These are phyloP conservation scores for Pyrus pyrifolia DNA, from an alignment of 306 rosid genomes.

Conservation along the genomic window DNA sequence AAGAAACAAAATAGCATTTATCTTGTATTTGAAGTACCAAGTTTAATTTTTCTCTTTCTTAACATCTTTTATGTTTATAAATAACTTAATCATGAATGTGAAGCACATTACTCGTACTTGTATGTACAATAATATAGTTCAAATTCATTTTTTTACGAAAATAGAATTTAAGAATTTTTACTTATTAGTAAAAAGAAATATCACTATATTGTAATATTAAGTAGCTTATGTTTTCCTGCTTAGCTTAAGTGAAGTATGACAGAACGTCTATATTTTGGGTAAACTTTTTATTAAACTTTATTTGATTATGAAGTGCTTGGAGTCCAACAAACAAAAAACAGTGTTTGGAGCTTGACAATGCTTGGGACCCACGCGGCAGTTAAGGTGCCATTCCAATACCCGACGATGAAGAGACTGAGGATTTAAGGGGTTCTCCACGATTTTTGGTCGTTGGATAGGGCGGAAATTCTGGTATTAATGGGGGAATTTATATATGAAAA, in stretches of 20 bases:
- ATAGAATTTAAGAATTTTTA: no score
- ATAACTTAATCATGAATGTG: no score
- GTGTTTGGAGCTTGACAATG: background rate
- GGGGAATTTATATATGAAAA: background rate
- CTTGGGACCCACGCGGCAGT: background rate
- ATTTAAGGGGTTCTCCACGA: background rate
- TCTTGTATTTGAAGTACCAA: background rate
- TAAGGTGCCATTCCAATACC: background rate
- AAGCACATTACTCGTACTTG: no score
- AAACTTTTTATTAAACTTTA: background rate
- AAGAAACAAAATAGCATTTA: no score
- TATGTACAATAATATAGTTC: no score
- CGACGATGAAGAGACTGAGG: background rate
- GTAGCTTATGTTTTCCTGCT: no score
- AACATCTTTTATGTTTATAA: background rate
- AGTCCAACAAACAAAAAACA: background rate
- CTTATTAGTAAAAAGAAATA: no score
- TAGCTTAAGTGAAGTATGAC: no score
- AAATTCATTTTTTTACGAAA: rapidly evolving
- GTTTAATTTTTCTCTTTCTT: background rate
- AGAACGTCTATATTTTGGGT: no score
- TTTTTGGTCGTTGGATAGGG: background rate
- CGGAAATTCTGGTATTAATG: background rate
- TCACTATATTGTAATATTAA: rapidly evolving
- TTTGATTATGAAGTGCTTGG: background rate